Conservation (phyloP, 1,139 yeast species). For the Yamadazyma aaseri region DNA sequence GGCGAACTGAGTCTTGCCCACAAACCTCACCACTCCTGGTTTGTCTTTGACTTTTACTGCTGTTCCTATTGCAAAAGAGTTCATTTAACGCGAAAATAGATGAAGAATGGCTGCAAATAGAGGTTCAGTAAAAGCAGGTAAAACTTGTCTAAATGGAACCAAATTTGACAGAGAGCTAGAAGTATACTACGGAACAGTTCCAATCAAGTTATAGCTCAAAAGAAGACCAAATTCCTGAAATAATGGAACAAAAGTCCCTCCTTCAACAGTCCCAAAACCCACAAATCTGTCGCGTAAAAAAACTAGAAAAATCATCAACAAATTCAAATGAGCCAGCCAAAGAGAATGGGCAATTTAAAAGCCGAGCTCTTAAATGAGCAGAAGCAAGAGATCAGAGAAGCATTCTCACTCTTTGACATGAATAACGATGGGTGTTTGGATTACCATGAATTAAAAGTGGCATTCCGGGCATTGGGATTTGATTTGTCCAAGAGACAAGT, state of each 20-base stretch:
- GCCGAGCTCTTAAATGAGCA: slow-evolving; percentile 83
- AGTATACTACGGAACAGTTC: too few species aligned
- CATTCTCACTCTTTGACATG: slow-evolving; percentile 89
- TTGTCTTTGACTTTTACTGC: slow-evolving; percentile 41
- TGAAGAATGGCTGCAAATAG: neutral
- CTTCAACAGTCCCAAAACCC: too few species aligned
- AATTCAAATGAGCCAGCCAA: slow-evolving; percentile 5
- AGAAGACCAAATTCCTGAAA: too few species aligned
- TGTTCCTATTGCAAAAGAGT: slow-evolving; percentile 31
- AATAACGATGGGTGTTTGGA: slow-evolving; percentile 88
- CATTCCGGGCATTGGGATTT: slow-evolving; percentile 92
- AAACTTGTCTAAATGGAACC: too few species aligned
- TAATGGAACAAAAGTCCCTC: too few species aligned
- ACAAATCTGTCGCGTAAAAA: slow-evolving; percentile 1
- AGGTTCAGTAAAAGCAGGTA: too few species aligned
- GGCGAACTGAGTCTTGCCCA: slow-evolving; percentile 59
- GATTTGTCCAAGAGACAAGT: slow-evolving; percentile 81
- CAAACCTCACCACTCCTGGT: slow-evolving; percentile 45
- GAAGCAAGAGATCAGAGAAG: slow-evolving; percentile 89
- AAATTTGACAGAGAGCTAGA: too few species aligned
- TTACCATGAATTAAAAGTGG: slow-evolving; percentile 89
- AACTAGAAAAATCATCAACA: neutral
- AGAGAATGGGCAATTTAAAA: slow-evolving; percentile 38
- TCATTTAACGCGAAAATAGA: slow-evolving; percentile 1
- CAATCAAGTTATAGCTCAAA: too few species aligned